A percentile compares a stretch with the other conserved stretches of the same genome.
Conservation (phyloP, 805 yeast genomes). For the Kurtzmaniella cleridarum region DNA sequence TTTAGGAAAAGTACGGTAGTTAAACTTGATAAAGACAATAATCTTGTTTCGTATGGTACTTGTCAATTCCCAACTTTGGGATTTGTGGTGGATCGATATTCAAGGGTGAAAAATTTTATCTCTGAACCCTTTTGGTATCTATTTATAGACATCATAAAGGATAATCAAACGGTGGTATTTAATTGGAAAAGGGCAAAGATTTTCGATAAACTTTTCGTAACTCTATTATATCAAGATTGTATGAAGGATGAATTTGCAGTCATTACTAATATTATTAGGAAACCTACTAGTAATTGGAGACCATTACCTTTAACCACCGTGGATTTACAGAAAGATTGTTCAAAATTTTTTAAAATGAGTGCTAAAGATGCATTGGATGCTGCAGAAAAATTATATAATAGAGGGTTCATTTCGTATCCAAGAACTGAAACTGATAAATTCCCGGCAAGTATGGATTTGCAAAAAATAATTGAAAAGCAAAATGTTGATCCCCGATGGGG, state of each 20-base stretch:
- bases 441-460: slow-evolving; percentile 71
- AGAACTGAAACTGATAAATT: slow-evolving; percentile 94
- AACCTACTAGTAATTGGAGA: slow-evolving; percentile 69
- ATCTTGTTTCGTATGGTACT: slow-evolving; percentile 73
- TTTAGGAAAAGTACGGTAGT: slow-evolving; percentile 31
- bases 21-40: slow-evolving; percentile 14
- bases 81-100: slow-evolving; percentile 88
- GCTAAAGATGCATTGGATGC: slow-evolving; percentile 70
- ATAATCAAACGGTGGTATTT: slow-evolving; percentile 37
- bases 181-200: slow-evolving; percentile 70
- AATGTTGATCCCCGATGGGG: slow-evolving; percentile 62
- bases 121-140: slow-evolving; percentile 82
- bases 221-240: slow-evolving; percentile 65
- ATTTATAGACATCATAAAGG: slow-evolving; percentile 45
- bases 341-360: slow-evolving; percentile 64
- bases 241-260: slow-evolving; percentile 45
- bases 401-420: slow-evolving; percentile 89
- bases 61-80: slow-evolving; percentile 98
- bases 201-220: slow-evolving; percentile 66
- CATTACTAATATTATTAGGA: slow-evolving; percentile 46
- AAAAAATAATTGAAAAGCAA: slow-evolving; percentile 57
- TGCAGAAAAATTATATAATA: slow-evolving; percentile 83
- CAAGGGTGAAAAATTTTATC: slow-evolving; percentile 62
- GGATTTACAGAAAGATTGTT: slow-evolving; percentile 82
- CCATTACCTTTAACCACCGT: slow-evolving; percentile 95